Conservation (phyloP, 257 asterid species). For the Solanum clarkiae region DNA sequence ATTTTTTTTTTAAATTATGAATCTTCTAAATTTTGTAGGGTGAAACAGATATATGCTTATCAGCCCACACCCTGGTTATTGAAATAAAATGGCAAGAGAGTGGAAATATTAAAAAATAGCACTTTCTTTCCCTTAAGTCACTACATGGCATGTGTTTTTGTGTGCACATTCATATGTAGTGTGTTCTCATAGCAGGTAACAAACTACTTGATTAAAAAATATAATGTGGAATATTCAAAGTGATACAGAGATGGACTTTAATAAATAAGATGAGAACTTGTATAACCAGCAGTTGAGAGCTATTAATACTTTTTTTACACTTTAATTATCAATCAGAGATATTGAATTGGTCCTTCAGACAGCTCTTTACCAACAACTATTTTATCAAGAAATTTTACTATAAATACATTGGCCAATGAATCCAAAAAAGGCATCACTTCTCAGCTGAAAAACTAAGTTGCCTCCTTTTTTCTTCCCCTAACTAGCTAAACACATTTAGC, state of each 20-base stretch:
- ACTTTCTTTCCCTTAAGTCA: background rate
- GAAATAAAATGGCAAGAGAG: background rate
- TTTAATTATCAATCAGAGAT: background rate
- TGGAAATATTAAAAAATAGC: background rate
- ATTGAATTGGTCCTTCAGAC: background rate
- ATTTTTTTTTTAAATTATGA: background rate
- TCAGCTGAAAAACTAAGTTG: background rate
- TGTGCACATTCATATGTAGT: background rate
- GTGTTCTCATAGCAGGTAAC: background rate
- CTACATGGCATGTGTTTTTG: background rate
- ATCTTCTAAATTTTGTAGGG: background rate
- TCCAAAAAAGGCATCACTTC: background rate
- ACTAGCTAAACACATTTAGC: background rate
- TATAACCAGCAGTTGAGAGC: constrained; percentile 18
- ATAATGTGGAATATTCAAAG: background rate
- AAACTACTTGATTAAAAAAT: background rate
- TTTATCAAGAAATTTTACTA: background rate
- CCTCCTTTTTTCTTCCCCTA: background rate
- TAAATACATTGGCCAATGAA: background rate
- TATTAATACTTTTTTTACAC: background rate
- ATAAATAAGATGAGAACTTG: background rate
- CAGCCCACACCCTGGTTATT: background rate
- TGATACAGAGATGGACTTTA: background rate
- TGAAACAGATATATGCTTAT: background rate
- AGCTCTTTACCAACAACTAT: background rate